Evolutionary conservation across 257 asterid species (phyloP).

Genomic region (Lithospermum erythrorhizon): DNA sequence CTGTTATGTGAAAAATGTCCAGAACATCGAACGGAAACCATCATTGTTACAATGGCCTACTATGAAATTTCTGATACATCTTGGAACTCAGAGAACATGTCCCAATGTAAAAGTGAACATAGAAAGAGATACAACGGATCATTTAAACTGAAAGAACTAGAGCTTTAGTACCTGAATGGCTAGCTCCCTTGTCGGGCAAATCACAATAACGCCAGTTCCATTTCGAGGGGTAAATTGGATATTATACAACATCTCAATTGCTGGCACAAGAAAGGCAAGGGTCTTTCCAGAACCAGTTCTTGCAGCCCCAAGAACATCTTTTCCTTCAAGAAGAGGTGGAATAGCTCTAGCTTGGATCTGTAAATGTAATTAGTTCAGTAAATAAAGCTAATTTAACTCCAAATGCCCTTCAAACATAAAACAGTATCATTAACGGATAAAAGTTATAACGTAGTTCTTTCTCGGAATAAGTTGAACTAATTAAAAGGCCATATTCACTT

Average conservation of each 20-base stretch:
- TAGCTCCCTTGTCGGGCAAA: conserved; percentile 96
- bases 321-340: conserved; percentile 79
- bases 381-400: neutral
- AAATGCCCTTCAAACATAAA: no score
- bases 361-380: conserved; percentile 6
- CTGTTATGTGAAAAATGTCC: neutral
- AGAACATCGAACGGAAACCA: neutral
- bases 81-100: neutral
- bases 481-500: no score
- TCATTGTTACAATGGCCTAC: neutral
- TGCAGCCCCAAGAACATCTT: conserved; percentile 97
- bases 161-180: conserved; percentile 60
- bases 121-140: neutral
- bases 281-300: conserved; percentile 98
- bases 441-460: no score
- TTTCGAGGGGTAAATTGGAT: conserved; percentile 53
- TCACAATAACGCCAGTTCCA: conserved; percentile 84
- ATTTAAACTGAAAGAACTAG: neutral
- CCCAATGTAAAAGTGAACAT: neutral
- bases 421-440: no score
- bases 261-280: conserved; percentile 83
- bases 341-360: conserved; percentile 90
- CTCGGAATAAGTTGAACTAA: no score
- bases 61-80: neutral
- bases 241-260: conserved; percentile 62